Percentiles rank a stretch among this genome's conserved stretches.
These are phyloP conservation scores for Golubevia pallescens DNA, from an alignment of 1,284 basidiomycete genomes.

Conservation along the genomic window DNA sequence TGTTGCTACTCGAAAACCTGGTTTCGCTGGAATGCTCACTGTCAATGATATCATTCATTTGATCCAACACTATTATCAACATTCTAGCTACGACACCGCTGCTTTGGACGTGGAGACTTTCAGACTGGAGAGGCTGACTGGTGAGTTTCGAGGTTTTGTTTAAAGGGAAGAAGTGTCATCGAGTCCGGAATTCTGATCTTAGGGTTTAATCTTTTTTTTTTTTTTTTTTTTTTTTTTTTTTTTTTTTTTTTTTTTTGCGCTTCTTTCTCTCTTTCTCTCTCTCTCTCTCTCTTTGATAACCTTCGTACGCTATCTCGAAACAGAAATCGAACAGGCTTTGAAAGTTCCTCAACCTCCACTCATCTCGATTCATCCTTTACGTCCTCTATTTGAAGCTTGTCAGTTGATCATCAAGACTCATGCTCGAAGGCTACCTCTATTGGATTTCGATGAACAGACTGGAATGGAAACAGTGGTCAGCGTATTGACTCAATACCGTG, in stretches of 20 bases:
- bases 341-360: slow-evolving; percentile 91
- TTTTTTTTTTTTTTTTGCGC: slow-evolving; percentile 9
- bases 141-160: slow-evolving; percentile 67
- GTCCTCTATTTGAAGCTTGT: slow-evolving; percentile 88
- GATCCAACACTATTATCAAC: slow-evolving; percentile 59
- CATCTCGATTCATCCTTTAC: slow-evolving; percentile 81
- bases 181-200: background rate
- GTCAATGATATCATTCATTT: slow-evolving; percentile 63
- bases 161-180: too few species aligned
- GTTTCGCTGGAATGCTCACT: slow-evolving; percentile 61
- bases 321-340: slow-evolving; percentile 91
- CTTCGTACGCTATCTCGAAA: too few species aligned
- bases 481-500: slow-evolving; percentile 94
- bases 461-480: slow-evolving; percentile 94
- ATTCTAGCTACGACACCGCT: slow-evolving; percentile 76
- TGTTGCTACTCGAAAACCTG: slow-evolving; percentile 28
- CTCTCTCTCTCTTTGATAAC: too few species aligned
- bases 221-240: too few species aligned
- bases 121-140: slow-evolving; percentile 82
- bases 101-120: slow-evolving; percentile 93
- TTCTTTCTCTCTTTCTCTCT: too few species aligned
- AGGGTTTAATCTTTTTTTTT: background rate
- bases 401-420: slow-evolving; percentile 91
- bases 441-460: slow-evolving; percentile 91
- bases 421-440: slow-evolving; percentile 88